Conservation (phyloP, 352 stramenopile genomes). For the Phytopythium montanum region DNA sequence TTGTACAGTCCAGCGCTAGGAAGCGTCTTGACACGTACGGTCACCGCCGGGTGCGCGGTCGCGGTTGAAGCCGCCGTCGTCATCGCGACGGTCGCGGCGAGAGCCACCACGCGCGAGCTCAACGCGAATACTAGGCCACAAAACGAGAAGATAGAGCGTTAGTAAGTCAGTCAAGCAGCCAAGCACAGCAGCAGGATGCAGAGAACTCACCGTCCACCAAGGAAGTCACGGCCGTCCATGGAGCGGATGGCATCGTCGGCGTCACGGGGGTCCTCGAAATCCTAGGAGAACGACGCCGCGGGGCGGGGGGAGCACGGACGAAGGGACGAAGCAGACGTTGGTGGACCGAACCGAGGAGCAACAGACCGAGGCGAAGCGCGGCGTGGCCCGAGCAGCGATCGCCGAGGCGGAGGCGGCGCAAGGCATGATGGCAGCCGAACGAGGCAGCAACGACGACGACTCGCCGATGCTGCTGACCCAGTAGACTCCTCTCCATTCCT, state of each 20-base stretch:
- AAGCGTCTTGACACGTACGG: slow-evolving; percentile 22
- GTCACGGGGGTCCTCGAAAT: slow-evolving; percentile 88
- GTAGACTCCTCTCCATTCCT: slow-evolving; percentile 7
- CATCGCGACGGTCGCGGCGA: slow-evolving; percentile 44
- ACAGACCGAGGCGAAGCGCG: not conserved
- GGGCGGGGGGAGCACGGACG: slow-evolving; percentile 46
- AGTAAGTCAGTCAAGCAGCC: not conserved
- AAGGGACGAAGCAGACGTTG: slow-evolving; percentile 40
- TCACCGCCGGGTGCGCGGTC: slow-evolving; percentile 48
- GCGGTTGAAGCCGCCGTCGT: slow-evolving; percentile 31
- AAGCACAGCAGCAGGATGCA: not conserved
- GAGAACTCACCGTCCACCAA: slow-evolving; percentile 64
- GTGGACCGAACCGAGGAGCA: slow-evolving; percentile 14
- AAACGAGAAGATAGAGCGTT: slow-evolving; percentile 1
- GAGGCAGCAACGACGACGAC: slow-evolving; percentile 3
- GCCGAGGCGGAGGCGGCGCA: slow-evolving; percentile 12
- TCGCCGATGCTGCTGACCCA: not conserved
- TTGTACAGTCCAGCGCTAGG: not conserved
- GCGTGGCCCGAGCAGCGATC: not conserved
- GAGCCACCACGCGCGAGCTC: slow-evolving; percentile 74
- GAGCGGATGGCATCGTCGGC: slow-evolving; percentile 84
- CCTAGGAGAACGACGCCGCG: slow-evolving; percentile 45
- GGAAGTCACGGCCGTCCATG: slow-evolving; percentile 84
- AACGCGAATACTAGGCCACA: slow-evolving; percentile 60
- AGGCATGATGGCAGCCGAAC: slow-evolving; percentile 36